A percentile compares a stretch with the other conserved stretches of the same genome.
phyloP scores from a whole-genome alignment of 371 early-diverging fungal species.

The Blakeslea trispora region DNA sequence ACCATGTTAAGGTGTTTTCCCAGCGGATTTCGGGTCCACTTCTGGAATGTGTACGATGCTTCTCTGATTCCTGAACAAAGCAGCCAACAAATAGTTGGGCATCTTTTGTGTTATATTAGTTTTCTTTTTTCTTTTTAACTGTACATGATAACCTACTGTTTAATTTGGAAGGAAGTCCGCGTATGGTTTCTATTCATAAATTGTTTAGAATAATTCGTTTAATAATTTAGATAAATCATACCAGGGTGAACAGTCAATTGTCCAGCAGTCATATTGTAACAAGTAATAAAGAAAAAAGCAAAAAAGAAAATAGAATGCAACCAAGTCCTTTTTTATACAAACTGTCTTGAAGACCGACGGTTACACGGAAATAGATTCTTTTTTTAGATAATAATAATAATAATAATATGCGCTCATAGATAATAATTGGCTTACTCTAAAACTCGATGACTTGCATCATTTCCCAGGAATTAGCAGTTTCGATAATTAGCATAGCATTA shows the following conservation, averaged over 20 bases:
- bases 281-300: not conserved
- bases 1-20: constrained; percentile 24
- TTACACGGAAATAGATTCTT: too few relatives aligned
- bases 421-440: too few relatives aligned
- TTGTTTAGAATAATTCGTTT: not conserved
- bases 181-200: constrained; percentile 17
- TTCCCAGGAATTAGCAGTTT: too few relatives aligned
- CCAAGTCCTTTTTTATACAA: too few relatives aligned
- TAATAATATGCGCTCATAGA: too few relatives aligned
- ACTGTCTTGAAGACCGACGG: too few relatives aligned
- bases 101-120: constrained; percentile 5
- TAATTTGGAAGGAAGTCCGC: constrained; percentile 15
- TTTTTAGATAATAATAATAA: too few relatives aligned
- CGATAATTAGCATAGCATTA: too few relatives aligned
- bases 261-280: constrained; percentile 4
- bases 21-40: constrained; percentile 17
- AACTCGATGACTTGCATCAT: too few relatives aligned
- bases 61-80: constrained; percentile 23
- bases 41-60: constrained; percentile 27
- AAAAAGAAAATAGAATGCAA: not conserved
- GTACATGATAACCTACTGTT: constrained; percentile 6
- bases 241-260: constrained; percentile 8
- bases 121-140: not conserved
- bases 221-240: not conserved
- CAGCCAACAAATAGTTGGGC: constrained; percentile 26